Conservation (phyloP, 176 grass and related monocot genomes). For the Triticum monococcum region DNA sequence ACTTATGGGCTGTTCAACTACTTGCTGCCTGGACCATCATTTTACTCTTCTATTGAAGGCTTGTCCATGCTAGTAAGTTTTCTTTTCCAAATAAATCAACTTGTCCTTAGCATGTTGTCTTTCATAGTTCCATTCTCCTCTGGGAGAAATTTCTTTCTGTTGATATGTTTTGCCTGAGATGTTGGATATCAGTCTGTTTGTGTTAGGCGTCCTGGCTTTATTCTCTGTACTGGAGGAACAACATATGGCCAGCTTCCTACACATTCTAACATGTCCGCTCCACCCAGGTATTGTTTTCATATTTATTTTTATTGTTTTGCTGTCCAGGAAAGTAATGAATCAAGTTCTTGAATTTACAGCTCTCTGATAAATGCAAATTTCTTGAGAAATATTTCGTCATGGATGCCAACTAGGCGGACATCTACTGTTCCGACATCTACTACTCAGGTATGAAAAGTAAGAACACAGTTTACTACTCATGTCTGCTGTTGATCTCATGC, state of each 20-base stretch:
- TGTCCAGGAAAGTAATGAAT: conserved; percentile 17
- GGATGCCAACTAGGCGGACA: conserved; percentile 66
- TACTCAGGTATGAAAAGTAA: conserved; percentile 48
- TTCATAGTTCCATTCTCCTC: conserved; percentile 5
- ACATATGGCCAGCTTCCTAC: conserved; percentile 92
- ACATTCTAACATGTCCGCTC: conserved; percentile 52
- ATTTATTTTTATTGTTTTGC: conserved; percentile 25
- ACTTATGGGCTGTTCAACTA: conserved; percentile 84
- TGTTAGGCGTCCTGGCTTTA: conserved; percentile 86
- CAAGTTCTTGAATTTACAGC: conserved; percentile 33
- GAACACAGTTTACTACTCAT: neutral
- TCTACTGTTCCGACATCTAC: conserved; percentile 52
- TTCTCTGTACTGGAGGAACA: conserved; percentile 87
- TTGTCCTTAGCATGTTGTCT: conserved; percentile 3
- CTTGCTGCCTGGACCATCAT: conserved; percentile 75
- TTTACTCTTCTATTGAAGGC: conserved; percentile 87
- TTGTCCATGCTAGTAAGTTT: conserved; percentile 70
- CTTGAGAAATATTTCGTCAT: conserved; percentile 87
- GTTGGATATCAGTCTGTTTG: conserved; percentile 69
- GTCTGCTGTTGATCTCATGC: conserved; percentile 5
- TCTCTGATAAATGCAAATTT: conserved; percentile 73
- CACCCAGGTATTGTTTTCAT: conserved; percentile 54
- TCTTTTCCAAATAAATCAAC: conserved; percentile 27
- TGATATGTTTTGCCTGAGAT: conserved; percentile 13
- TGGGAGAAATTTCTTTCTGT: conserved; percentile 17